A percentile compares a stretch with the other conserved stretches of the same genome.
These are phyloP conservation scores for Amorphotheca resinae DNA, from an alignment of 495 filamentous ascomycete species.

Conservation along the genomic window DNA sequence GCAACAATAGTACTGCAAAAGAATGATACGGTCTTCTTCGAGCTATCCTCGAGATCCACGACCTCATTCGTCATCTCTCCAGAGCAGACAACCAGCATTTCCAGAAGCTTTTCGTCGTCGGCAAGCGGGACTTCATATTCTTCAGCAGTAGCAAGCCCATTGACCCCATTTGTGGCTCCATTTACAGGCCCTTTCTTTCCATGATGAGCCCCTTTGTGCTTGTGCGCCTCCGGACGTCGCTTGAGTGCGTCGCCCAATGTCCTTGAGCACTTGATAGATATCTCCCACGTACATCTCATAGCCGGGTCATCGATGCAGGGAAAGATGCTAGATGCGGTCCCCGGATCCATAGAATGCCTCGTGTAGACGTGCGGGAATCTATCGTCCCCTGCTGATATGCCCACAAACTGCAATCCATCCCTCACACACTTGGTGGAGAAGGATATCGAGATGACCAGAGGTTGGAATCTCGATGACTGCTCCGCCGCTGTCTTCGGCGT, in stretches of 20 bases:
- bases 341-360: constrained; percentile 61
- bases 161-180: constrained; percentile 11
- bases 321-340: constrained; percentile 75
- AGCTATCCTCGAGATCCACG: constrained; percentile 55
- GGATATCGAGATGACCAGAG: constrained; percentile 43
- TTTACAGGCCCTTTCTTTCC: constrained; percentile 12
- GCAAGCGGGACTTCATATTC: constrained; percentile 30
- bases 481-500: constrained; percentile 19
- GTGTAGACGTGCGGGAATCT: constrained; percentile 90
- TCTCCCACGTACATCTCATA: constrained; percentile 72
- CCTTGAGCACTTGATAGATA: constrained; percentile 72
- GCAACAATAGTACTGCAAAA: constrained; percentile 55
- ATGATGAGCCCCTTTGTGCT: constrained; percentile 5
- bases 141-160: constrained; percentile 17
- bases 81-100: constrained; percentile 81
- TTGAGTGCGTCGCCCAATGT: constrained; percentile 75
- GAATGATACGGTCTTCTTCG: constrained; percentile 76
- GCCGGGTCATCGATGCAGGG: constrained; percentile 79
- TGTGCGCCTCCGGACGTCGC: constrained; percentile 7
- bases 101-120: constrained; percentile 72
- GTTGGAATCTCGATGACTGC: constrained; percentile 15
- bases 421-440: constrained; percentile 60
- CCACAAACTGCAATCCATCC: constrained; percentile 87
- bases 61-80: constrained; percentile 77
- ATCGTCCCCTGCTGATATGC: constrained; percentile 59